Percentiles rank a stretch among this genome's conserved stretches.
These are phyloP conservation scores for Eryngium alpinum DNA, from an alignment of 140 eudicot species.

Conservation along the genomic window DNA sequence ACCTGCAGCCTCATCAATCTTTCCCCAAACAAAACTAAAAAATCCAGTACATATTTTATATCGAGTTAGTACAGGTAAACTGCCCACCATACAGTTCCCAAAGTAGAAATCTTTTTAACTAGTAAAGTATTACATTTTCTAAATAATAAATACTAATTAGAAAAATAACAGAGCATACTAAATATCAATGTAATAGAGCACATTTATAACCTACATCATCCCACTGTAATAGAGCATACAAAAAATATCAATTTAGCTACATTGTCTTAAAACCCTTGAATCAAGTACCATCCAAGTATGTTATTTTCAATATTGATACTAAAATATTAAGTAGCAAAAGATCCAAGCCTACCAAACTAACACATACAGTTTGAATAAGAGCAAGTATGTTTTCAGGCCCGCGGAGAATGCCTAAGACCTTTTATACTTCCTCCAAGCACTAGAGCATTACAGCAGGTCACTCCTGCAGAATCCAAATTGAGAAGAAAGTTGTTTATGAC, in stretches of 20 bases:
- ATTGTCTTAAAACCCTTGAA: background rate
- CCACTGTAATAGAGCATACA: background rate
- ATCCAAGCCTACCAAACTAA: slow-evolving; percentile 35
- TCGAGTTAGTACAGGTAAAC: slow-evolving; percentile 22
- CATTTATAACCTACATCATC: background rate
- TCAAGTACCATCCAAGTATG: slow-evolving; percentile 1
- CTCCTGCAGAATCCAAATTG: background rate
- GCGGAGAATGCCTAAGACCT: background rate
- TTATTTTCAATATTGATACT: background rate
- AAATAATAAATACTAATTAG: too few relatives aligned
- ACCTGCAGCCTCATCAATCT: slow-evolving; percentile 31
- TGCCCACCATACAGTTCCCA: background rate
- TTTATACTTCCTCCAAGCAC: too few relatives aligned
- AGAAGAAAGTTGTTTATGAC: background rate
- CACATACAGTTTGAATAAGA: slow-evolving; percentile 9
- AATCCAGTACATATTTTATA: slow-evolving; percentile 27
- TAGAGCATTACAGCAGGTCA: background rate
- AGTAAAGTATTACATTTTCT: background rate
- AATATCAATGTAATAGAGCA: too few relatives aligned
- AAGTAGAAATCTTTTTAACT: slow-evolving; percentile 1
- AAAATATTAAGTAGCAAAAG: slow-evolving; percentile 7
- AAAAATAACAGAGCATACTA: too few relatives aligned
- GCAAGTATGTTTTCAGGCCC: background rate
- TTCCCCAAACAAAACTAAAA: slow-evolving; percentile 45
- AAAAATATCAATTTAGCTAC: background rate